phyloP scores from a whole-genome alignment of 805 yeast genomes.

The Kodamaea hsintzibuensis region DNA sequence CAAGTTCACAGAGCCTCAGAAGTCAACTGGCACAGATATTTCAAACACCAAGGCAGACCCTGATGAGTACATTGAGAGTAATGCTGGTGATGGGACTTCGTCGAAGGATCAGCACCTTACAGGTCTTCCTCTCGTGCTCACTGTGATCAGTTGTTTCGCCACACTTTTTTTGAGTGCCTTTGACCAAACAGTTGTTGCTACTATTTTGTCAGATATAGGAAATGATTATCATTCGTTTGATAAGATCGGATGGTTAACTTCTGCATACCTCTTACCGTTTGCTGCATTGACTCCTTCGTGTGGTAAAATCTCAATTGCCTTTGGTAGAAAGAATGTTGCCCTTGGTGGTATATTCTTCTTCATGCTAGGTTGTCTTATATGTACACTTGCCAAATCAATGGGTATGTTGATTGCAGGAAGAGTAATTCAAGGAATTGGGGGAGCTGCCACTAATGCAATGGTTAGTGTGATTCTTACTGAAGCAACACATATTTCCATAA shows the following conservation, averaged over 20 bases:
- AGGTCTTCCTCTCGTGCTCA: slow-evolving; percentile 26
- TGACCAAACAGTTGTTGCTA: slow-evolving; percentile 59
- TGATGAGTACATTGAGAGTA: slow-evolving; percentile 33
- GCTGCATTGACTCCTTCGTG: slow-evolving; percentile 54
- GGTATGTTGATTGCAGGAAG: slow-evolving; percentile 68
- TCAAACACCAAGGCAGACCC: not conserved
- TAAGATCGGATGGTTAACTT: slow-evolving; percentile 58
- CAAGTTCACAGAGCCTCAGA: slow-evolving; percentile 24
- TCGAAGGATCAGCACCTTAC: slow-evolving; percentile 35
- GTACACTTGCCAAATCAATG: slow-evolving; percentile 57
- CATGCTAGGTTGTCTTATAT: slow-evolving; percentile 60
- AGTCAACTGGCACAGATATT: slow-evolving; percentile 19
- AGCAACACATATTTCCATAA: slow-evolving; percentile 42
- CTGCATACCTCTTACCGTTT: slow-evolving; percentile 55
- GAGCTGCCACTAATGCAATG: slow-evolving; percentile 63
- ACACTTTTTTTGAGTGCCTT: slow-evolving; percentile 45
- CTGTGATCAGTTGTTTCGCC: slow-evolving; percentile 29
- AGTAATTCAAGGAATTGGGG: slow-evolving; percentile 70
- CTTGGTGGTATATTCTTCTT: slow-evolving; percentile 52
- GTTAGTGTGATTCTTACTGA: slow-evolving; percentile 59
- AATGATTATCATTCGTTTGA: slow-evolving; percentile 49
- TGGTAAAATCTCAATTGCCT: slow-evolving; percentile 56
- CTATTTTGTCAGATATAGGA: slow-evolving; percentile 53
- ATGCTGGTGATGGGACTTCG: slow-evolving; percentile 43
- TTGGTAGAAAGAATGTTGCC: slow-evolving; percentile 56